A percentile compares a stretch with the other conserved stretches of the same genome.
Conservation (phyloP, 441 rosid genomes). For the Viola pubescens region DNA sequence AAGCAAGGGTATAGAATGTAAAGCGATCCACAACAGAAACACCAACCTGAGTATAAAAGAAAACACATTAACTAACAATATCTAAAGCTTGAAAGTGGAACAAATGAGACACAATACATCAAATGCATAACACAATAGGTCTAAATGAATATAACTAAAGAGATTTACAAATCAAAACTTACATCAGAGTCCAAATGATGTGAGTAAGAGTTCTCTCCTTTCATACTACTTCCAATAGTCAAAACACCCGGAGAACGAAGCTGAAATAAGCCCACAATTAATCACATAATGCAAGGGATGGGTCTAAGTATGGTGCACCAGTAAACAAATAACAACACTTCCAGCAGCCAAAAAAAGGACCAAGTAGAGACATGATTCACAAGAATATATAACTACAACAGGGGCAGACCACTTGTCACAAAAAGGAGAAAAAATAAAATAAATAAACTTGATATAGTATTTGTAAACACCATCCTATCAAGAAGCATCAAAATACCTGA, state of each 20-base stretch:
- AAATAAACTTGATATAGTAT: neutral
- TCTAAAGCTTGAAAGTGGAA: constrained; percentile 10
- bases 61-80: neutral
- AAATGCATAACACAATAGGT: neutral
- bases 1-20: constrained; percentile 89
- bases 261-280: constrained; percentile 23
- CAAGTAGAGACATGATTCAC: too few relatives aligned
- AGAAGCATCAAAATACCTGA: constrained; percentile 45
- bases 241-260: constrained; percentile 94
- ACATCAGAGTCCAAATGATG: constrained; percentile 96
- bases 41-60: constrained; percentile 53
- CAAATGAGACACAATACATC: constrained; percentile 4
- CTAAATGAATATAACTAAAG: neutral
- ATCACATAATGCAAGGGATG: neutral
- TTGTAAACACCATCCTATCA: neutral
- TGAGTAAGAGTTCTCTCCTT: constrained; percentile 95
- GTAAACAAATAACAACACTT: neutral
- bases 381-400: neutral
- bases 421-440: neutral
- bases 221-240: constrained; percentile 94
- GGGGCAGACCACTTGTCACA: neutral
- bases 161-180: constrained; percentile 26
- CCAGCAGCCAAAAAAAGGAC: neutral
- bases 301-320: neutral
- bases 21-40: constrained; percentile 95